Evolutionary conservation across 768 basidiomycete species (phyloP).

Genomic region (Coprinellus micaceus): DNA sequence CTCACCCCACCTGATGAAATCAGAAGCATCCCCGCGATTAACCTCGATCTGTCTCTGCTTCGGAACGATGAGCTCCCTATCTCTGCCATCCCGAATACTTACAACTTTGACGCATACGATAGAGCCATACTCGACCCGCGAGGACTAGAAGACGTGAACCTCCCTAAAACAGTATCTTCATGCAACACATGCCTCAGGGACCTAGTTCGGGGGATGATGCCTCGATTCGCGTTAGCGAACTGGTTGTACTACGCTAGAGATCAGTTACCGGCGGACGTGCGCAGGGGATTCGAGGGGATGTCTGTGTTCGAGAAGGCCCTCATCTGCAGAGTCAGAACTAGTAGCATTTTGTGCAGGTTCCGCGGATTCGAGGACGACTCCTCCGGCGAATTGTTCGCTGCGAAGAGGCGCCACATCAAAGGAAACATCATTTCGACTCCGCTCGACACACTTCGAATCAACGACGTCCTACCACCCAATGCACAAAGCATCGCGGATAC

Average conservation of each 20-base stretch:
- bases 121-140: not conserved
- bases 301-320: constrained; percentile 1
- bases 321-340: not conserved
- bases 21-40: not conserved
- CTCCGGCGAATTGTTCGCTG: not conserved
- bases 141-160: not conserved
- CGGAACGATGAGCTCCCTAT: not conserved
- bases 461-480: constrained; percentile 1
- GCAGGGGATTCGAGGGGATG: not conserved
- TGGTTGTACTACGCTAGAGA: constrained; percentile 8
- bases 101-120: not conserved
- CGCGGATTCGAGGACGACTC: not conserved
- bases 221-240: not conserved
- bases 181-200: not conserved
- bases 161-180: not conserved
- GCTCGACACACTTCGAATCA: constrained; percentile 3
- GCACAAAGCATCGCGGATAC: constrained; percentile 10
- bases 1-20: not conserved
- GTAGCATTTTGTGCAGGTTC: not conserved
- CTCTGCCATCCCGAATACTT: not conserved
- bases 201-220: not conserved
- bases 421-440: constrained; percentile 14
- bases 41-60: not conserved
- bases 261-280: not conserved
- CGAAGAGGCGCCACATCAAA: constrained; percentile 4